phyloP scores from a whole-genome alignment of 345 rosid genomes.

The Aethionema arabicum region DNA sequence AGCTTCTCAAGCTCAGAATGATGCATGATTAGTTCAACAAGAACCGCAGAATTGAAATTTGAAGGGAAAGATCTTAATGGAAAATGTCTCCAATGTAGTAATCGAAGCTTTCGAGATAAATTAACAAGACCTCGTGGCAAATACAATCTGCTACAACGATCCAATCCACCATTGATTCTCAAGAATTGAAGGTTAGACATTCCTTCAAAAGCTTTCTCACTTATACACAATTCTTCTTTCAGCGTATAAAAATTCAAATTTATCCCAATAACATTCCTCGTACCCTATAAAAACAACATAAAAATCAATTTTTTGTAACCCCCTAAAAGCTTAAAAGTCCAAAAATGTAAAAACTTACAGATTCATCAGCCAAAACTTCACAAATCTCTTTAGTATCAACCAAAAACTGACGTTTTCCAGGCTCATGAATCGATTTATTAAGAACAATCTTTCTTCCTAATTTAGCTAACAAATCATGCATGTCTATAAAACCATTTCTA shows the following conservation, averaged over 20 bases:
- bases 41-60: not conserved
- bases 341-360: constrained; percentile 10
- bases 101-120: constrained; percentile 10
- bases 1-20: constrained; percentile 7
- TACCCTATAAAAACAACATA: constrained; percentile 11
- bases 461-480: constrained; percentile 35
- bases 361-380: constrained; percentile 9
- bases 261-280: constrained; percentile 21
- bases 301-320: not conserved
- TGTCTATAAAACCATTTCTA: not conserved
- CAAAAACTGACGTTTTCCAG: constrained; percentile 24
- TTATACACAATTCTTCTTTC: not conserved
- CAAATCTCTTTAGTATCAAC: constrained; percentile 16
- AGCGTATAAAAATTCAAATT: not conserved
- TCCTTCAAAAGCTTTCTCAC: not conserved
- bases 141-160: not conserved
- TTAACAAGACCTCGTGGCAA: not conserved
- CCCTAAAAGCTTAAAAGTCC: not conserved
- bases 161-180: not conserved
- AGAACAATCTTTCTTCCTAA: constrained; percentile 29
- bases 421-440: constrained; percentile 1
- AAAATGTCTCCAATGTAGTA: constrained; percentile 1
- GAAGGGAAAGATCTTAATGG: constrained; percentile 19
- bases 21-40: not conserved
- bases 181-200: constrained; percentile 29